Evolutionary conservation across 225 moss, liverwort and hornwort species (phyloP), one percentile per base, ranked within the genome.

Genomic region (Marchantia paleacea): DNA sequence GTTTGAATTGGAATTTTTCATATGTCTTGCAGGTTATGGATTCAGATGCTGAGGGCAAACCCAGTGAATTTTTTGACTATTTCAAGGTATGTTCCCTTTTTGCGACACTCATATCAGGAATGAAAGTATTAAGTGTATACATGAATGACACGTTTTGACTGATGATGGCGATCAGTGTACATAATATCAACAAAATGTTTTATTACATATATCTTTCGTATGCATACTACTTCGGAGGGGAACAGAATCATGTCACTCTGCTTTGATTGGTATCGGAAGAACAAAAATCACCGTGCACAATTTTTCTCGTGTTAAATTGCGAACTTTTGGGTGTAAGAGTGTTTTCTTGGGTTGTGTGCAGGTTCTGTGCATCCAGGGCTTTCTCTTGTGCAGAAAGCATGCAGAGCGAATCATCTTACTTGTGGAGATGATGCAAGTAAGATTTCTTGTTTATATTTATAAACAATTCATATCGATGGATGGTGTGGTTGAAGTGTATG

Each of bases 371-470:
- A 99, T 99, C 80, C 95, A 99, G 82, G 99, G 99, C 79, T 99
- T 99, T 76, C 86, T 99, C 81, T 87, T 95, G 49, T 99, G 99
- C 82, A 90, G 99, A 86, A 99, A 99, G 91, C 93, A 99, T 87
- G 99, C 99, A 73, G 99, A 99, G 81, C 93, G 99, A 49, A 99
- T 99, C 79, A 95, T 99, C 76, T 75, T 99, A 68, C 91, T 99
- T 70, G 99, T 99, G 80, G 95, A 99, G 81, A 99, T 99, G 95
- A 99, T 99, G 99, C 95, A 95, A 88, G 99, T 99, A 82, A 75
- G 81, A 69, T n/a, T 58, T 78, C 53, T 74, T 72, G 14, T 6
- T 62, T 7, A 22, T 24, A 9, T 62, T 62, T 62, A 0, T 66
- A 28, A 6, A 6, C n/a, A 10, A 25, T 29, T 11, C 30, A 12